These are phyloP conservation scores for Gymnopilus junonius DNA, from an alignment of 768 basidiomycete genomes.

Conservation along the genomic window DNA sequence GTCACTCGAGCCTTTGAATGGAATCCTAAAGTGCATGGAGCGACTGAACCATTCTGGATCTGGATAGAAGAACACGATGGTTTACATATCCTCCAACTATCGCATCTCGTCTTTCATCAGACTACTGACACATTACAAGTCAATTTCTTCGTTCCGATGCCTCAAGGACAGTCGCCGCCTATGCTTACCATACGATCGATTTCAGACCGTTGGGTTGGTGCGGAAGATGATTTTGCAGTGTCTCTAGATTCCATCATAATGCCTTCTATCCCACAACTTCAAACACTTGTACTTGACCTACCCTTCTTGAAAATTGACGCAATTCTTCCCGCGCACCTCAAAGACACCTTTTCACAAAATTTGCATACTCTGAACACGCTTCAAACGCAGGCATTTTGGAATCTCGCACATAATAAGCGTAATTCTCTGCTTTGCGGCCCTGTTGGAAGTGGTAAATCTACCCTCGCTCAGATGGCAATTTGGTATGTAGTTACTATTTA, in stretches of 20 bases:
- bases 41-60: conserved; percentile 88
- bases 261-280: conserved; percentile 63
- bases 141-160: conserved; percentile 83
- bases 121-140: conserved; percentile 61
- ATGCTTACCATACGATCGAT: conserved; percentile 77
- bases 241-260: conserved; percentile 73
- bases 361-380: conserved; percentile 76
- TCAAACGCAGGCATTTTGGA: conserved; percentile 92
- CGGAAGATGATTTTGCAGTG: conserved; percentile 74
- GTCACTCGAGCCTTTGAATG: conserved; percentile 78
- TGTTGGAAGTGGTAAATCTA: conserved; percentile 80
- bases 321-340: conserved; percentile 43
- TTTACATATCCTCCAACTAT: conserved; percentile 80
- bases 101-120: conserved; percentile 73
- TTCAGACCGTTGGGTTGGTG: conserved; percentile 93
- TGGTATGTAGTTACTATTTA: conserved; percentile 56
- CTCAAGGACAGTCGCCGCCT: conserved; percentile 58
- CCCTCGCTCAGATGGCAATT: conserved; percentile 66
- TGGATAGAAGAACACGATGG: conserved; percentile 92
- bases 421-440: conserved; percentile 83
- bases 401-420: conserved; percentile 62
- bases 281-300: conserved; percentile 68
- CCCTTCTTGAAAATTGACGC: conserved; percentile 65
- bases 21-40: conserved; percentile 76
- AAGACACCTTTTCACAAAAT: conserved; percentile 47